Conservation (phyloP, 352 stramenopile species). For the Pythium grandisporangium region DNA sequence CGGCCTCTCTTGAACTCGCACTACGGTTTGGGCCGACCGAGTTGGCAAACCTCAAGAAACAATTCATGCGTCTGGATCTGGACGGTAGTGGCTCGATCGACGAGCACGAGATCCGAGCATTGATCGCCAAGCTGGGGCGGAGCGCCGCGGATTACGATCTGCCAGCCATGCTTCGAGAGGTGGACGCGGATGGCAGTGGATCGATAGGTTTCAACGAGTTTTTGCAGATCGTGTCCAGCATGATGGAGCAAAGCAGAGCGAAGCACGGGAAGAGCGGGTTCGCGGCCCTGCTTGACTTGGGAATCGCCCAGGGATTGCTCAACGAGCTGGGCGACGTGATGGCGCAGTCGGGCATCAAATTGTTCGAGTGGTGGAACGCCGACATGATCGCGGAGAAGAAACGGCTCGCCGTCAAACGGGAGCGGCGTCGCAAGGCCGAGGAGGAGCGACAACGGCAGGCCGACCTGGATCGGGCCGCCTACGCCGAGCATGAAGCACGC, state of each 20-base stretch:
- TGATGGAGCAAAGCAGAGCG: constrained; percentile 27
- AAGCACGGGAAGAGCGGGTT: constrained; percentile 24
- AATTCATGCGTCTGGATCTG: constrained; percentile 61
- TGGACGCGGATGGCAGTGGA: constrained; percentile 56
- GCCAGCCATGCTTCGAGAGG: constrained; percentile 45
- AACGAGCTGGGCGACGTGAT: constrained; percentile 59
- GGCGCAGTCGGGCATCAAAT: constrained; percentile 25
- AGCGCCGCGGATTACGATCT: constrained; percentile 35
- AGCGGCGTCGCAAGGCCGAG: constrained; percentile 32
- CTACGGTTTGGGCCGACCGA: constrained; percentile 57
- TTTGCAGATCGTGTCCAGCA: constrained; percentile 47
- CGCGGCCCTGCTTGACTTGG: constrained; percentile 34
- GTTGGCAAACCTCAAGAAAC: constrained; percentile 50
- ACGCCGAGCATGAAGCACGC: constrained; percentile 28
- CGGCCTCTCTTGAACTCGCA: constrained; percentile 47
- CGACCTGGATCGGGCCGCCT: constrained; percentile 27
- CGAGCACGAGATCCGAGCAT: constrained; percentile 40
- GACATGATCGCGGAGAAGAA: constrained; percentile 64
- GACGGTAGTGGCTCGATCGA: constrained; percentile 64
- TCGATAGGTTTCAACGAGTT: constrained; percentile 70
- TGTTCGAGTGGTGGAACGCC: constrained; percentile 63
- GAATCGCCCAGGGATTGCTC: constrained; percentile 52
- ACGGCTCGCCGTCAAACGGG: constrained; percentile 38
- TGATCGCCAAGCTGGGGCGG: constrained; percentile 55
- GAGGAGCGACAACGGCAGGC: constrained; percentile 34